A percentile compares a stretch with the other conserved stretches of the same genome.
Evolutionary conservation across 768 basidiomycete genomes (phyloP).

Genomic region (Mycena maculata): DNA sequence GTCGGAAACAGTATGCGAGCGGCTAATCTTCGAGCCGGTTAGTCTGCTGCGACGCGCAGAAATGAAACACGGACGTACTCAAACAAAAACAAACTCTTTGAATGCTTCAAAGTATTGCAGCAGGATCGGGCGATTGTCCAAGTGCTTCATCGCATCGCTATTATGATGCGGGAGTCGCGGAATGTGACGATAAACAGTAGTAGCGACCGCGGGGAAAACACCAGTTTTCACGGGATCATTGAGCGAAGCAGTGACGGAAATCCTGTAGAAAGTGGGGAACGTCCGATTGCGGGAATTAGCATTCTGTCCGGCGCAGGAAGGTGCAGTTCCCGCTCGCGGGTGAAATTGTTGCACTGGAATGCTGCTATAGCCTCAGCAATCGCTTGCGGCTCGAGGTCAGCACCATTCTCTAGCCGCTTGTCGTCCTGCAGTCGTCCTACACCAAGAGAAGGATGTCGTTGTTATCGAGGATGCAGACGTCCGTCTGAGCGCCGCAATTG

Average conservation of each 20-base stretch:
- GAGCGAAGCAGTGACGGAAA: conserved; percentile 36
- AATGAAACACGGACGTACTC: too few species aligned
- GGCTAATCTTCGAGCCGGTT: too few species aligned
- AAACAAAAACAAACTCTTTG: too few species aligned
- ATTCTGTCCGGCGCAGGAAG: conserved; percentile 31
- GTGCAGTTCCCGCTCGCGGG: conserved; percentile 32
- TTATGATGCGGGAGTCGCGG: conserved; percentile 30
- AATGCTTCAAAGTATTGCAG: too few species aligned
- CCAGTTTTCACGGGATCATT: too few species aligned
- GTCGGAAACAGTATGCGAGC: too few species aligned
- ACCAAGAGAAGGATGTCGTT: conserved; percentile 39
- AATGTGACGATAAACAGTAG: conserved; percentile 36
- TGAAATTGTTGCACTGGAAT: conserved; percentile 39
- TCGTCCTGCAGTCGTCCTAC: too few species aligned
- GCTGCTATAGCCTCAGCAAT: conserved; percentile 46
- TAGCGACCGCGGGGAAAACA: too few species aligned
- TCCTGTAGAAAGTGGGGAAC: conserved; percentile 41
- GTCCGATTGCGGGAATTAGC: conserved; percentile 37
- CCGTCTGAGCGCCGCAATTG: conserved; percentile 34
- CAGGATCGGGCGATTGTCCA: too few species aligned
- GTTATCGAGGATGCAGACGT: conserved; percentile 41
- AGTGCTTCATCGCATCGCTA: conserved; percentile 37
- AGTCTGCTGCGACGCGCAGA: too few species aligned
- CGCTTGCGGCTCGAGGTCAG: conserved; percentile 45
- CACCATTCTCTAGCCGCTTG: conserved; percentile 33